Conservation (phyloP, 1,139 yeast genomes). For the Meyerozyma smithsonii region DNA sequence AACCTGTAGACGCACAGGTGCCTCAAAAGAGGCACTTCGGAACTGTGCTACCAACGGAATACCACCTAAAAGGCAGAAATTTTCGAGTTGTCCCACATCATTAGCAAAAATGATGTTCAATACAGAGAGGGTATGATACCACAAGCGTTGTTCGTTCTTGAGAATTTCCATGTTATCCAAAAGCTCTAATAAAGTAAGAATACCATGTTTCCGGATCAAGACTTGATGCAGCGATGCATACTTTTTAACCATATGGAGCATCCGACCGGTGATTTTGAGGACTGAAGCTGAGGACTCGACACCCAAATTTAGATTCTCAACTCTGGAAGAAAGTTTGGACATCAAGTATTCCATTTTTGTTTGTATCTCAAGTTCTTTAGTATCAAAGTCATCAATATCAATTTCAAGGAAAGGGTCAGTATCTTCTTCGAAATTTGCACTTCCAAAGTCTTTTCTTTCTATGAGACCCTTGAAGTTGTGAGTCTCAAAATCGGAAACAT, state of each 20-base stretch:
- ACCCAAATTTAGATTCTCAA: conserved; percentile 27
- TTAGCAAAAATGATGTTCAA: conserved; percentile 36
- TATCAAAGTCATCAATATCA: conserved; percentile 39
- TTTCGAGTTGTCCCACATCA: conserved; percentile 38
- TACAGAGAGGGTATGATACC: conserved; percentile 38
- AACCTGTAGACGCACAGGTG: conserved; percentile 39
- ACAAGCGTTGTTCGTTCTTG: conserved; percentile 26
- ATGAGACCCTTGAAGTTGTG: conserved; percentile 7
- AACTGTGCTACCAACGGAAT: conserved; percentile 47
- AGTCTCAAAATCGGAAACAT: conserved; percentile 16
- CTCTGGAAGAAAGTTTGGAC: conserved; percentile 29
- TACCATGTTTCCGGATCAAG: conserved; percentile 46
- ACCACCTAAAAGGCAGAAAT: conserved; percentile 54
- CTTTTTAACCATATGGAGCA: conserved; percentile 38
- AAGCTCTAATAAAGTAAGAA: conserved; percentile 44
- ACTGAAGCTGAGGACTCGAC: conserved; percentile 30
- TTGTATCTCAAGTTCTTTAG: conserved; percentile 41
- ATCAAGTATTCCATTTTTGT: conserved; percentile 40
- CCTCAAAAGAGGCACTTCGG: conserved; percentile 30
- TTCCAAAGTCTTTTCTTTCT: conserved; percentile 4
- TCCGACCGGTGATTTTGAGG: conserved; percentile 36
- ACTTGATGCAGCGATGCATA: conserved; percentile 39
- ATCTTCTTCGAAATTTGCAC: conserved; percentile 17
- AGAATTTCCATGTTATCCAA: conserved; percentile 38
- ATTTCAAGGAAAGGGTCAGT: conserved; percentile 37